Base-by-base conservation (phyloP, 805 yeast genomes). In the Zygosaccharomyces siamensis region DNA sequence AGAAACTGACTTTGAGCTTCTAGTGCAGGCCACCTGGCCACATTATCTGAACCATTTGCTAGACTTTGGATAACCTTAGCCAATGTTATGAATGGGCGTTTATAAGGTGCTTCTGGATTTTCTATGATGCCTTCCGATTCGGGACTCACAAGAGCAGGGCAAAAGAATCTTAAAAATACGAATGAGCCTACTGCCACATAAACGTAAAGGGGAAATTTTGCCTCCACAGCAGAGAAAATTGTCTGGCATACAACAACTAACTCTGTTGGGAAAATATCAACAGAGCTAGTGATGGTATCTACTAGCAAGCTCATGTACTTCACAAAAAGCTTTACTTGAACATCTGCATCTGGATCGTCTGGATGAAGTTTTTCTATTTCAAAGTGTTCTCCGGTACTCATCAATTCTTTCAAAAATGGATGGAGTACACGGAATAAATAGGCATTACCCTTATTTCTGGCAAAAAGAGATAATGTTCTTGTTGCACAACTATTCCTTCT, bases 101-200 rank as follows among this genome's bases (percentile, higher is more conserved):
- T 73, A 3, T 73, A 72, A 12, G 62, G 63, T 6, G 68, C 59
- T 46, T 70, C 69, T 3, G 78, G 58, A 61, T 75, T 57, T 16
- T 66, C 70, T 20, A 70, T 63, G 35, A 72, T 63, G 40, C 61
- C 64, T 50, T 74, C 74, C 14, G 72, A 51, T 49, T 87, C 95
- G 0, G 97, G 97, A 30, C 89, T 81, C 11, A 90, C 90, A 57
- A 90, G 82, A 0, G 96, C 95, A 10, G 98, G 97, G 62, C 95
- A 86, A 51, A 85, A 75, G 53, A 84, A 80, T 48, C 96, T 71
- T 56, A 92, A 72, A 60, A 92, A 90, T 47, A 92, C 72, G 62
- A 86, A 92, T 0, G 96, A 89, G 0, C 97, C 96, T 24, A 89
- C 84, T 0, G 95, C 89, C 35, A 81, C 73, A 33, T 77, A 72